phyloP scores from a whole-genome alignment of 148 eudicot genomes.

The Suaeda aralocaspica region DNA sequence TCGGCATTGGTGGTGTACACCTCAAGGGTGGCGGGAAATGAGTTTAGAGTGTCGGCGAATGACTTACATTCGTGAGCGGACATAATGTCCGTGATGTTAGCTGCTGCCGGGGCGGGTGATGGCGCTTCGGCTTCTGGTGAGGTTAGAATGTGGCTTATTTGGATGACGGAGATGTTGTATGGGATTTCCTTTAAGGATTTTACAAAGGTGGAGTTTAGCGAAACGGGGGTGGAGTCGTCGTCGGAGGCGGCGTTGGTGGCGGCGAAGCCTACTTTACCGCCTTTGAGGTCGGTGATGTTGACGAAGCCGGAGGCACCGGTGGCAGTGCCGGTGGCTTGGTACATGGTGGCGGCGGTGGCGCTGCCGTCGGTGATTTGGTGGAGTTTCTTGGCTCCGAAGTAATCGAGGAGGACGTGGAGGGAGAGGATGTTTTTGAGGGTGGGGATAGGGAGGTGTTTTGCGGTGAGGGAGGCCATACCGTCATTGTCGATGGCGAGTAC shows the following conservation, averaged over 20 bases:
- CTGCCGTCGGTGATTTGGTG: conserved; percentile 85
- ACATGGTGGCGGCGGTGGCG: conserved; percentile 90
- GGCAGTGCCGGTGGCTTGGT: conserved; percentile 87
- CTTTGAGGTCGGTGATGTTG: conserved; percentile 74
- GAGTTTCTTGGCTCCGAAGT: conserved; percentile 87
- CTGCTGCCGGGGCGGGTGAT: conserved; percentile 52
- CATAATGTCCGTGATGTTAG: conserved; percentile 65
- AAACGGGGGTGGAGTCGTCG: conserved; percentile 7
- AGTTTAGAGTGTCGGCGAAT: conserved; percentile 66
- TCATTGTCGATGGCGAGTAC: conserved; percentile 82
- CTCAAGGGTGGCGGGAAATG: conserved; percentile 39
- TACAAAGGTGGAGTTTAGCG: conserved; percentile 41
- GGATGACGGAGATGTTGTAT: conserved; percentile 72
- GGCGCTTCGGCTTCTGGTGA: conserved; percentile 68
- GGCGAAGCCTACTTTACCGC: conserved; percentile 83
- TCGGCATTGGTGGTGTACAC: conserved; percentile 47
- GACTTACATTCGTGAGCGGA: conserved; percentile 79
- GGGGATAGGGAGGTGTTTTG: conserved; percentile 54
- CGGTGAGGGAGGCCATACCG: conserved; percentile 45
- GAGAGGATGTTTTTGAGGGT: conserved; percentile 68
- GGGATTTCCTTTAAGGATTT: conserved; percentile 71
- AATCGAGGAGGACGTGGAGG: conserved; percentile 81
- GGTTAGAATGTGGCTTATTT: conserved; percentile 51
- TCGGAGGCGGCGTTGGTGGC: conserved; percentile 36
- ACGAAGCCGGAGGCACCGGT: conserved; percentile 78